Base-by-base conservation (phyloP, 495 filamentous ascomycete species). In the Aspergillus asperescens region DNA sequence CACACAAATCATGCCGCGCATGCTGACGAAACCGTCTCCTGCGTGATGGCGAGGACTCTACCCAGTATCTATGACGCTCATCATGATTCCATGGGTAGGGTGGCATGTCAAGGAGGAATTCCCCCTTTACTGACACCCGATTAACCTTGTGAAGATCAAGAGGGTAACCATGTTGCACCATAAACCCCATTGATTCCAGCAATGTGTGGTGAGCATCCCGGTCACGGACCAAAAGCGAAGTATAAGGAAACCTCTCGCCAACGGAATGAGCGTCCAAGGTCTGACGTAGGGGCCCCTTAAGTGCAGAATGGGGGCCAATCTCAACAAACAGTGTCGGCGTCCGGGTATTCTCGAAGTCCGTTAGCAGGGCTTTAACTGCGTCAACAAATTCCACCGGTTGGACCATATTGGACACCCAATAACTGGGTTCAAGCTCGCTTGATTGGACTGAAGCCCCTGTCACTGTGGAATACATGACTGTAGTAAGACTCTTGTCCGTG, bases 251-350 rank as follows among this genome's bases (percentile, higher is more conserved):
- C n/a, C n/a, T 60, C 9, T 47, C 18, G n/a, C 54, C 53, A 18
- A 54, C 53, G 18, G 29, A 48, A 37, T 79, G 72, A n/a, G n/a
- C 10, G 8, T 18, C 15, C 10, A 84, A 54, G 6, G 76, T 83
- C 42, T 85, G 79, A 48, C 84, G 68, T 49, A 85, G 81, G 15
- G 86, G 12, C 18, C 16, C 29, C 7, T 35, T 48, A 8, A 48
- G 29, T 2, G 44, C 44, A 4, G 7, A 13, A 23, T 48, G 44
- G 9, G 44, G 44, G 7, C 44, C 44, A 23, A 48, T 22, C 27
- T 48, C 44, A 3, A 32, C 8, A 12, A 32, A 13, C 2, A 15
- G n/a, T n/a, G n/a, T n/a, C n/a, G n/a, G n/a, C n/a, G n/a, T n/a
- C n/a, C n/a, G n/a, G n/a, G n/a, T n/a, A n/a, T n/a, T n/a, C n/a